Conservation (phyloP, 768 basidiomycete genomes). For the Trametes sanguinea region DNA sequence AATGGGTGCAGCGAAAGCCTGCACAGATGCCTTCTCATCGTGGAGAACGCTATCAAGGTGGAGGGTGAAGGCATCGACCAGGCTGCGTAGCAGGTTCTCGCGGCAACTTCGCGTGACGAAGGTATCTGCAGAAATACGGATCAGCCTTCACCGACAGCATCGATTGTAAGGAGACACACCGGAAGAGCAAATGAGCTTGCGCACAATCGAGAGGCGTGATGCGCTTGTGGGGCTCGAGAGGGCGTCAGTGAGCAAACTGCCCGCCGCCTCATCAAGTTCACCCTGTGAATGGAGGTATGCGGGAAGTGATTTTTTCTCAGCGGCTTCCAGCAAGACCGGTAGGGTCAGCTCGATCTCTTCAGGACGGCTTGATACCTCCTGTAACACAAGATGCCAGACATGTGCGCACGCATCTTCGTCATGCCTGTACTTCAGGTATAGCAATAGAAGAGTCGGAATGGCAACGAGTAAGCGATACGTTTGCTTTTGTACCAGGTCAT, state of each 20-base stretch:
- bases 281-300: constrained; percentile 45
- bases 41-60: constrained; percentile 38
- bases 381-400: constrained; percentile 55
- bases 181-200: constrained; percentile 42
- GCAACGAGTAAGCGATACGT: constrained; percentile 41
- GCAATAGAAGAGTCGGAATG: constrained; percentile 48
- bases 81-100: constrained; percentile 32
- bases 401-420: constrained; percentile 33
- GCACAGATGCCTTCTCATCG: constrained; percentile 29
- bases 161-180: constrained; percentile 36
- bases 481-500: constrained; percentile 44
- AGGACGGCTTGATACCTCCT: constrained; percentile 39
- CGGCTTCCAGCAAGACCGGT: constrained; percentile 44
- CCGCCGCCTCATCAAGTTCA: constrained; percentile 48
- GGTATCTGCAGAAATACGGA: constrained; percentile 20
- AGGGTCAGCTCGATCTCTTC: constrained; percentile 37
- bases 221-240: constrained; percentile 32
- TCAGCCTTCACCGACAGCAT: neutral
- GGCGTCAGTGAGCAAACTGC: constrained; percentile 41
- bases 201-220: constrained; percentile 36
- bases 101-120: constrained; percentile 38
- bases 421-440: constrained; percentile 51
- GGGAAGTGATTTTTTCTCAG: constrained; percentile 43
- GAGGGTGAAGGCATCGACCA: constrained; percentile 39
- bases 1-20: constrained; percentile 34